Conservation (phyloP, 371 early-diverging fungal genomes). For the Catenaria anguillulae region DNA sequence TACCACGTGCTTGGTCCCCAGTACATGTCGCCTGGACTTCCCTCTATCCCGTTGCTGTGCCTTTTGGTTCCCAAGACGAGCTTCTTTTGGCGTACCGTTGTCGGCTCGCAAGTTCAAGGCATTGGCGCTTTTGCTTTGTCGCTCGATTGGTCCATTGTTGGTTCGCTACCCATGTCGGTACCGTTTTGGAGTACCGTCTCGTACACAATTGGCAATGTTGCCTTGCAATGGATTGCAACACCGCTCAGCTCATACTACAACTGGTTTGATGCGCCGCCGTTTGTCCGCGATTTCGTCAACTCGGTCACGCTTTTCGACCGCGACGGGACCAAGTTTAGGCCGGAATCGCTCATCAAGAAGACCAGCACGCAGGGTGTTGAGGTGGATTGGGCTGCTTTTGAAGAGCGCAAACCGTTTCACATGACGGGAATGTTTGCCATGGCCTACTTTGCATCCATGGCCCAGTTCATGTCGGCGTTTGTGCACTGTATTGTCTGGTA, state of each 20-base stretch:
- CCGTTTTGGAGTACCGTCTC: neutral
- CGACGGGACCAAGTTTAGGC: neutral
- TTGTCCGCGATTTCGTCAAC: neutral
- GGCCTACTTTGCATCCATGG: conserved; percentile 44
- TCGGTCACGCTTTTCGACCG: neutral
- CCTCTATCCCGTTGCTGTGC: no score
- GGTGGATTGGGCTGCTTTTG: neutral
- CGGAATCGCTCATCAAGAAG: neutral
- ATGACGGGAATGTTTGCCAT: neutral
- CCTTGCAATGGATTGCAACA: conserved; percentile 14
- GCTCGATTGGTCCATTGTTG: neutral
- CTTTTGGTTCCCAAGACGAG: no score
- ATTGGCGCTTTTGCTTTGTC: neutral
- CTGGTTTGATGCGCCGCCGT: neutral
- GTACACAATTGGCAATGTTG: conserved; percentile 15
- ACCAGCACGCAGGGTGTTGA: neutral
- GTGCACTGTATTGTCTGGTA: conserved; percentile 52
- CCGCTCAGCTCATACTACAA: neutral
- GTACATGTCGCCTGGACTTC: no score
- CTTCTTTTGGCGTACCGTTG: no score
- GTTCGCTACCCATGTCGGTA: neutral
- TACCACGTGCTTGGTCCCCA: no score
- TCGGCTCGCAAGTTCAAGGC: neutral
- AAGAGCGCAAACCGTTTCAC: neutral
- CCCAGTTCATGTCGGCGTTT: conserved; percentile 46